phyloP scores from a whole-genome alignment of 1,284 basidiomycete genomes.

The Amylostereum areolatum region DNA sequence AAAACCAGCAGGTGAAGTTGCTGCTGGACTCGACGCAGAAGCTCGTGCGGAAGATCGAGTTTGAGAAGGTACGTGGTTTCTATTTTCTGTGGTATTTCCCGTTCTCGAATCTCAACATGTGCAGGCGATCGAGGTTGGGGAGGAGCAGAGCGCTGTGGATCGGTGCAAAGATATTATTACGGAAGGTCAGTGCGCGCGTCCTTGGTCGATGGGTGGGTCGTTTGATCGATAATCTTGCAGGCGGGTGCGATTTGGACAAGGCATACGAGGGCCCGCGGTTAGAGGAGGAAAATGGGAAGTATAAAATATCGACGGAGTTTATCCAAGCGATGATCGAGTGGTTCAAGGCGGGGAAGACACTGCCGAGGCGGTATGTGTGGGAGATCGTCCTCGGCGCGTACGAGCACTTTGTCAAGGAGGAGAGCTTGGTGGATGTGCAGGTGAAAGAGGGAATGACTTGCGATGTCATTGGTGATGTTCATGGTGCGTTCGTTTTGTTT shows the following conservation, averaged over 20 bases:
- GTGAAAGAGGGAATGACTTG: conserved; percentile 77
- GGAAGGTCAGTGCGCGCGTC: conserved; percentile 46
- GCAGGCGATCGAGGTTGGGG: conserved; percentile 86
- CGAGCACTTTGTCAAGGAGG: conserved; percentile 70
- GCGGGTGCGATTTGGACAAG: conserved; percentile 68
- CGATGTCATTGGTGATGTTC: conserved; percentile 91
- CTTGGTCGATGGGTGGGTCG: background rate
- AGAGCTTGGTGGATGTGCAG: conserved; percentile 76
- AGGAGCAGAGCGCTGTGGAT: conserved; percentile 71
- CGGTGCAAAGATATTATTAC: conserved; percentile 75
- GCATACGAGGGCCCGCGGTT: conserved; percentile 68
- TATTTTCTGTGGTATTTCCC: background rate
- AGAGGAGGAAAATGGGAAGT: conserved; percentile 53
- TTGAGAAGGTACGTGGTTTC: conserved; percentile 65
- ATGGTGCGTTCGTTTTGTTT: conserved; percentile 45
- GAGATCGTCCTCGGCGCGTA: conserved; percentile 92
- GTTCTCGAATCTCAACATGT: background rate
- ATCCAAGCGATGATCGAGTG: conserved; percentile 83
- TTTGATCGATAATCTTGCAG: conserved; percentile 26
- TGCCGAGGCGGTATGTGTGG: conserved; percentile 89
- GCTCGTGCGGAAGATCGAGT: conserved; percentile 79
- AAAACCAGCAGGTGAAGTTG: conserved; percentile 73
- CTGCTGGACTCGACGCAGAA: conserved; percentile 91
- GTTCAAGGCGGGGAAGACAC: conserved; percentile 88
- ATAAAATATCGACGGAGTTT: conserved; percentile 72